Base-by-base conservation (phyloP, 164 flowering plant species). In the Umbilicus rupestris region DNA sequence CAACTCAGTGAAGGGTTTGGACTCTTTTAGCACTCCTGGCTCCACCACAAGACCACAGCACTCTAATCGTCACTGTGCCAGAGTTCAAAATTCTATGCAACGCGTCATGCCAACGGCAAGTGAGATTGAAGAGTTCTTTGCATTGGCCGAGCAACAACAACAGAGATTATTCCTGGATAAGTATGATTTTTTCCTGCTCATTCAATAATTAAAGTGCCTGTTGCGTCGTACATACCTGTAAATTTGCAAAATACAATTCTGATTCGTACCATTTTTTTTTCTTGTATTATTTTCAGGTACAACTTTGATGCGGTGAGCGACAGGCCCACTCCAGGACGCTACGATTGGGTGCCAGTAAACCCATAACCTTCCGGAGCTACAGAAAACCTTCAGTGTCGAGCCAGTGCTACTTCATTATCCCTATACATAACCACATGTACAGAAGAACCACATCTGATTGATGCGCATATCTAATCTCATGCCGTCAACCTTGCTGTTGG, bases 71-170 rank as follows among this genome's bases (percentile, higher is more conserved):
- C 19, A 33, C 17, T 19, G 19, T 9, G 3, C n/a, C 22, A 55
- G 60, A 55, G 33, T 55, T 55, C 60, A 55, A 55, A 55, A 55
- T 29, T 19, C 60, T 26, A 14, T 28, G 60, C 60, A 26, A 17
- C 60, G 12, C 28, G 60, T 55, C 60, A 55, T 55, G 60, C 60
- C 60, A 55, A 55, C 60, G 3, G 31, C 60, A 16, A 55, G 35
- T 28, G 60, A 55, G 60, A 30, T 55, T 28, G 60, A 55, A 55
- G 60, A 55, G 19, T 55, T 55, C 60, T 55, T 55, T 55, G 60
- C 60, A 26, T 55, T 55, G 3, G 60, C 60, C 2, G 60, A 55
- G 33, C 60, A 55, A 55, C 60, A 28, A 1, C 60, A 55, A 55
- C 60, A 55, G 6, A 55, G 33, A 24, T 26, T 55, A 55, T 55